Evolutionary conservation across 257 asterid species (phyloP), one percentile per base, ranked within the genome.

Genomic region (Jacaranda copaia): DNA sequence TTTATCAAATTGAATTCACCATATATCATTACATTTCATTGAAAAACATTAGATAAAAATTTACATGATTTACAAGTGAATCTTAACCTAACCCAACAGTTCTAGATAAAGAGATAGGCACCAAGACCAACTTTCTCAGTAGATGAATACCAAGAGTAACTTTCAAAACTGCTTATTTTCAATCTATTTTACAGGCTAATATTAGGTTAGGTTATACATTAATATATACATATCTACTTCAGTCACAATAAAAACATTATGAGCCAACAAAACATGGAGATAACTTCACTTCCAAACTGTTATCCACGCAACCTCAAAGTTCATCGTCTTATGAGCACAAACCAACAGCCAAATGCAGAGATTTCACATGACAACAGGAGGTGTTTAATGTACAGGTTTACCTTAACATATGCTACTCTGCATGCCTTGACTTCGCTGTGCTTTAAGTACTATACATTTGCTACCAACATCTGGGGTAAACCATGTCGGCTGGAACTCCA

Each of bases 351-450:
- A 14, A 53, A 70, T 43, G 71, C 71, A 72, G 58, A 2, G 5
- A 63, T 78, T 72, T 19, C 58, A 18, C 36, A 69, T 49, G 57
- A 69, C 59, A 19, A 14, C 20, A 9, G 56, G 62, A 55, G 46
- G 58, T 52, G 8, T 39, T 56, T 9, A 25, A 49, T 53, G 32
- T 11, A 75, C 80, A 18, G 15, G 51, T 55, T 66, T 76, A 76
- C 80, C 77, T 80, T 65, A 39, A 20, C 70, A 74, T 25, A 58
- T 10, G 35, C 56, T 32, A 48, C 82, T 79, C 55, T 39, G 56
- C 61, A 16, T 1, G 4, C 59, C 16, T 46, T 3, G 5, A 4
- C 19, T 6, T 16, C 19, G 11, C 10, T 48, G 25, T 6, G 45
- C 52, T 55, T 57, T 18, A 8, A 70, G 64, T 36, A 62, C 46